Base-by-base conservation (phyloP, 805 yeast species). In the Peterozyma toletana region DNA sequence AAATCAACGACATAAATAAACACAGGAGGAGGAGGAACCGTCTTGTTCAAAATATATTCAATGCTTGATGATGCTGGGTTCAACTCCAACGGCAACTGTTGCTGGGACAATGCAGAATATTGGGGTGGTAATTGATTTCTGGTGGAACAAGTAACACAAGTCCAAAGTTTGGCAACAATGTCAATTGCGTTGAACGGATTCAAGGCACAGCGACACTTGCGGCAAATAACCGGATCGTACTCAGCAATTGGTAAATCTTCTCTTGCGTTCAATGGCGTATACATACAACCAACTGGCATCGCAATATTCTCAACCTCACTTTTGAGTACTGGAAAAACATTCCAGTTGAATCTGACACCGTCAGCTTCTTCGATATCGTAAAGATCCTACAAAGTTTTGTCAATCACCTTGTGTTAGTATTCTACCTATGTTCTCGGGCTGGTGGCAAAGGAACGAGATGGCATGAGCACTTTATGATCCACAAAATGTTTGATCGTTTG, bases 241-340 rank as follows among this genome's bases (percentile, higher is more conserved):
- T 77, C 77, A 45, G 91, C 88, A 42, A 86, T 66, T 14, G 87
- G 83, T 49, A 88, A 69, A 50, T 83, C 89, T 47, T 83, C 84
- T 52, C 86, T 77, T 46, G 78, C 78, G 56, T 87, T 80, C 54
- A 93, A 74, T 9, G 99, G 99, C n/a, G 97, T 90, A 70, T 89
- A 93, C 49, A 93, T 68, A 44, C 96, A 83, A 36, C 97, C 96
- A 33, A 93, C 82, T 11, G 99, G 99, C 30, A 93, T 90, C 15
- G 91, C 95, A 57, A 89, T 84, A 53, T 93, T 84, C 55, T 83
- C 82, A 15, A 96, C 93, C 63, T 93, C 98, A 36, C 27, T 21
- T 21, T 21, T 21, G 27, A 21, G 27, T 21, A 21, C 80, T 29
- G 99, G 99, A 56, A 91, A 82, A 36, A 86, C 83, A 61, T 85